Base-by-base conservation (phyloP, 495 filamentous ascomycete genomes). In the Evansstolkia leycettana region DNA sequence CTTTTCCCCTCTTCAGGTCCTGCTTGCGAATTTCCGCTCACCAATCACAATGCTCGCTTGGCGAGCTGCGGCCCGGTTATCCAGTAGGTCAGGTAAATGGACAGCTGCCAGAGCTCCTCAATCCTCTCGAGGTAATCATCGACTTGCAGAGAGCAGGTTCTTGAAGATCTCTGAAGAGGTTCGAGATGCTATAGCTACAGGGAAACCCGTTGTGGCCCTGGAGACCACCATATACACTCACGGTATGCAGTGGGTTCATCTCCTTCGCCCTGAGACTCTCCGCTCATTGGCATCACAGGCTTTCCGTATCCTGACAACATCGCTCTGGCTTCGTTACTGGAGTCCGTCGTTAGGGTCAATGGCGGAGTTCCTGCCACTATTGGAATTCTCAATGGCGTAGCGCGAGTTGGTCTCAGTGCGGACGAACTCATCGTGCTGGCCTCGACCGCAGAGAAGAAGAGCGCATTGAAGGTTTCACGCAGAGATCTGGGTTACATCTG, bases 281-380 rank as follows among this genome's bases (percentile, higher is more conserved):
- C 20, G 11, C 36, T 12, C 34, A 39, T 28, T 17, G 18, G 29
- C 29, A 66, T 53, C 18, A 51, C 64, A 75, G 90, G 90, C 16
- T 88, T 87, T 45, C 79, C 92, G 24, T 84, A 84, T 39, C 76
- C 85, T 2, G 81, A 88, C 24, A 88, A 85, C 43, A 62, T 81
- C 25, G 67, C 73, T 7, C 71, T 98, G 5, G 76, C 80, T 11
- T 59, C 65, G 6, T 52, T 71, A 14, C 67, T 94, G 10, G 89
- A 96, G 55, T 70, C 70, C 6, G 60, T 86, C 6, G 76, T 95
- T 26, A 78, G 90, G 35, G 53, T 60, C 6, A 73, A 86, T 58
- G 90, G 90, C 23, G 90, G 76, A 11, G 72, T 95, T 14, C 90
- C 90, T n/a, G 90, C 90, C 12, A 92, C 89, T 1, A 82, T 92